Evolutionary conservation across 345 rosid genomes (phyloP).

Genomic region (Syzygium grande): DNA sequence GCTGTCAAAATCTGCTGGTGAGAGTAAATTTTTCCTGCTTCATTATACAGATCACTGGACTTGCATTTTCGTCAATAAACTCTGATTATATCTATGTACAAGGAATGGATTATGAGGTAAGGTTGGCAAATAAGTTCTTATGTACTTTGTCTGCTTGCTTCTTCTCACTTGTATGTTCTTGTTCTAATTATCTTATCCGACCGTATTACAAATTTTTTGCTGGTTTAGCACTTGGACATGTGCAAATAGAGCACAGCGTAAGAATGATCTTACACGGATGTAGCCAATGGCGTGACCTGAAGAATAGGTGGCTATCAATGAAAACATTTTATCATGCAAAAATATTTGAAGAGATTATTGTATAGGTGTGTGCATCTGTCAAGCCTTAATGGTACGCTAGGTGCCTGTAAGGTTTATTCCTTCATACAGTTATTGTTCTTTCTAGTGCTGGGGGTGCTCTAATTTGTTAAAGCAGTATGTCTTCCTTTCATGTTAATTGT

Average conservation of each 20-base stretch:
- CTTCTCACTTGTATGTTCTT: background rate
- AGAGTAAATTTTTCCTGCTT: background rate
- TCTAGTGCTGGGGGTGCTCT: background rate
- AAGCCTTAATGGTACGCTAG: background rate
- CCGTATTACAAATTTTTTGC: background rate
- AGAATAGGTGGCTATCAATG: background rate
- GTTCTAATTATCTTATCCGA: background rate
- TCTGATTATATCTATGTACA: slow-evolving; percentile 46
- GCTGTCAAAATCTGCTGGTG: background rate
- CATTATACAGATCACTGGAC: slow-evolving; percentile 53
- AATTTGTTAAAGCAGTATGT: background rate
- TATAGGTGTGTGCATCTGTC: background rate
- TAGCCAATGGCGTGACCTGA: background rate
- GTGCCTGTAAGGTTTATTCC: background rate
- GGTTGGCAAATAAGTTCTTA: background rate
- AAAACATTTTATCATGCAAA: background rate
- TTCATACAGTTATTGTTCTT: background rate
- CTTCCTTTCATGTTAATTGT: background rate
- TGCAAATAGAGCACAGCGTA: background rate
- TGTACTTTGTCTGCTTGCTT: background rate
- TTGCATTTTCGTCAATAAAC: slow-evolving; percentile 53
- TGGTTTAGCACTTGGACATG: background rate
- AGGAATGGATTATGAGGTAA: slow-evolving; percentile 71
- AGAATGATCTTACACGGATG: background rate
- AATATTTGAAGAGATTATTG: background rate